Conservation (phyloP, 306 rosid species). For the Castanea crenata region DNA sequence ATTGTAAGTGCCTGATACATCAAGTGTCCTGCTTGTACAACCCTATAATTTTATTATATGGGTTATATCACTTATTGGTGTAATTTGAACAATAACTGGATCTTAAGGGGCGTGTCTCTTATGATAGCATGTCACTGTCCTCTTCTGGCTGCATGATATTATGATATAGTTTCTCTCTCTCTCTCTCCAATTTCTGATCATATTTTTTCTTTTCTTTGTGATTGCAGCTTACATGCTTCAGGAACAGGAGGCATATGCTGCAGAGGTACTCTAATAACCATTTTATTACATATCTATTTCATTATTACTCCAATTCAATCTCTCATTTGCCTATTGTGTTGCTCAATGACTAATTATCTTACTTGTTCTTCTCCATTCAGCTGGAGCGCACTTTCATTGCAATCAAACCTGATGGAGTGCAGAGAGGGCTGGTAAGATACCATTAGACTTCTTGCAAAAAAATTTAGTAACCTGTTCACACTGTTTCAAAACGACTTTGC, state of each 20-base stretch:
- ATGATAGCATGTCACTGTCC: slow-evolving; percentile 4
- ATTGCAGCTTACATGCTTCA: slow-evolving; percentile 72
- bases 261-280: slow-evolving; percentile 55
- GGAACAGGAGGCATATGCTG: slow-evolving; percentile 95
- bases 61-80: neutral
- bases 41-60: neutral
- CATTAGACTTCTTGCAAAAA: slow-evolving; percentile 2
- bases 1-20: too few relatives aligned
- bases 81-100: neutral
- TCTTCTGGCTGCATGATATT: slow-evolving; percentile 10
- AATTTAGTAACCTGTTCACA: neutral
- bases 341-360: neutral
- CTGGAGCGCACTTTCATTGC: slow-evolving; percentile 93
- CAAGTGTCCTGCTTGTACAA: too few relatives aligned
- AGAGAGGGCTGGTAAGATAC: slow-evolving; percentile 80
- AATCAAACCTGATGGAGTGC: slow-evolving; percentile 95
- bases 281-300: slow-evolving; percentile 5
- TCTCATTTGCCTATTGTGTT: neutral
- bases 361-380: slow-evolving; percentile 32
- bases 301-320: neutral
- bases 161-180: neutral
- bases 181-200: neutral
- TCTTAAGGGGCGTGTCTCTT: neutral
- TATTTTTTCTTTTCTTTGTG: slow-evolving; percentile 15
- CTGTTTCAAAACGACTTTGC: neutral